Evolutionary conservation across 257 asterid genomes (phyloP).

Genomic region (Linaria vulgaris): DNA sequence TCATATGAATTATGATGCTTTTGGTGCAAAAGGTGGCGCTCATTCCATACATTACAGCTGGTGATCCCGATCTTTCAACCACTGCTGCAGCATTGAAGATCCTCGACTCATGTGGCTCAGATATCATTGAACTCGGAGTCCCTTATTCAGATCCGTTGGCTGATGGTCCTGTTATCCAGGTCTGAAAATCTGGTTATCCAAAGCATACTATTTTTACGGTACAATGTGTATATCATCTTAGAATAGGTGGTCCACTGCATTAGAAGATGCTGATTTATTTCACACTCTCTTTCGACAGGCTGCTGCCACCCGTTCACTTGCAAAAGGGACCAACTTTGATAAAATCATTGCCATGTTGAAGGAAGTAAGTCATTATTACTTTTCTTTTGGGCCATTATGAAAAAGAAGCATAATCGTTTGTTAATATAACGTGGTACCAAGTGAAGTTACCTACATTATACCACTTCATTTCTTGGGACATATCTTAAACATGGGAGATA

Average conservation of each 20-base stretch:
- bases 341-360: slow-evolving; percentile 73
- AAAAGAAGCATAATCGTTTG: slow-evolving; percentile 6
- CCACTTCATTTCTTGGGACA: no score
- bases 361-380: slow-evolving; percentile 48
- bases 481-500: no score
- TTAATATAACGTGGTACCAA: neutral
- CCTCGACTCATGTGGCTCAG: slow-evolving; percentile 83
- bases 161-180: slow-evolving; percentile 98
- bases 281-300: slow-evolving; percentile 46
- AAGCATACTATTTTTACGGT: neutral
- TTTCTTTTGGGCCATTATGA: slow-evolving; percentile 5
- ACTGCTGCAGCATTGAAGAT: slow-evolving; percentile 82
- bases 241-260: slow-evolving; percentile 5
- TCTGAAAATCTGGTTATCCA: slow-evolving; percentile 21
- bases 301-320: slow-evolving; percentile 77
- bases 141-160: slow-evolving; percentile 98
- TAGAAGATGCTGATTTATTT: neutral
- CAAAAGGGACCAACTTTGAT: slow-evolving; percentile 66
- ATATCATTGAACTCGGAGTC: slow-evolving; percentile 81
- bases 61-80: slow-evolving; percentile 82
- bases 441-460: neutral
- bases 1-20: slow-evolving; percentile 24
- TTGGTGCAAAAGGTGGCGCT: slow-evolving; percentile 68
- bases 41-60: slow-evolving; percentile 86
- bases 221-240: neutral